phyloP scores from a whole-genome alignment of 768 basidiomycete species.

The Trametes cinnabarina region DNA sequence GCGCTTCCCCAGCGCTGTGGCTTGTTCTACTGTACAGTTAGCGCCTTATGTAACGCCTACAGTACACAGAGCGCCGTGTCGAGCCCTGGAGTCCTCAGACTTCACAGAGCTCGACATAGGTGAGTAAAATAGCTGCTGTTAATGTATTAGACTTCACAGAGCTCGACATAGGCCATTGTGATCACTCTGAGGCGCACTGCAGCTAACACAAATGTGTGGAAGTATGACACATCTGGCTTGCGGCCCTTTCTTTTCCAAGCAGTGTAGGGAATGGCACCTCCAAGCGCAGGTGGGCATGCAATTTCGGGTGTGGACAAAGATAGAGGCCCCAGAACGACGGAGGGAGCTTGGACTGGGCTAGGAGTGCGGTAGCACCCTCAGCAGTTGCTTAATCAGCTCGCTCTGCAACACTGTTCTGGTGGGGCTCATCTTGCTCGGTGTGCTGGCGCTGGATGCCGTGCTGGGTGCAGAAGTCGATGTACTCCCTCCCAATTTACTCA shows the following conservation, averaged over 20 bases:
- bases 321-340: slow-evolving; percentile 4
- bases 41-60: no score
- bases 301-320: slow-evolving; percentile 5
- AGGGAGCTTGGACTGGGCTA: slow-evolving; percentile 6
- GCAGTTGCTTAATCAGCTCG: slow-evolving; percentile 11
- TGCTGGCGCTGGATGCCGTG: slow-evolving; percentile 21
- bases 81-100: no score
- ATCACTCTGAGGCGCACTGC: slow-evolving; percentile 39
- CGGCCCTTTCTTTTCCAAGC: not conserved
- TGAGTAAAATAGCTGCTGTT: no score
- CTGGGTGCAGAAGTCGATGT: slow-evolving; percentile 15
- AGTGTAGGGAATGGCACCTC: not conserved
- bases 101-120: no score
- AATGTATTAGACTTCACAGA: no score
- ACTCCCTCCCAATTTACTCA: slow-evolving; percentile 26
- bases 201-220: slow-evolving; percentile 39
- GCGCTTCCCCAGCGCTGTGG: no score
- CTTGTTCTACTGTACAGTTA: no score
- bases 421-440: slow-evolving; percentile 16
- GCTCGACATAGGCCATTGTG: no score
- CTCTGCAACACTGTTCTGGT: slow-evolving; percentile 25
- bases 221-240: slow-evolving; percentile 23
- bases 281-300: slow-evolving; percentile 2
- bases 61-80: no score
- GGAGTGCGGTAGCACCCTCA: slow-evolving; percentile 4